Evolutionary conservation across 306 rosid genomes (phyloP), one percentile per base, ranked within the genome.

Genomic region (Cucurbita pepo): DNA sequence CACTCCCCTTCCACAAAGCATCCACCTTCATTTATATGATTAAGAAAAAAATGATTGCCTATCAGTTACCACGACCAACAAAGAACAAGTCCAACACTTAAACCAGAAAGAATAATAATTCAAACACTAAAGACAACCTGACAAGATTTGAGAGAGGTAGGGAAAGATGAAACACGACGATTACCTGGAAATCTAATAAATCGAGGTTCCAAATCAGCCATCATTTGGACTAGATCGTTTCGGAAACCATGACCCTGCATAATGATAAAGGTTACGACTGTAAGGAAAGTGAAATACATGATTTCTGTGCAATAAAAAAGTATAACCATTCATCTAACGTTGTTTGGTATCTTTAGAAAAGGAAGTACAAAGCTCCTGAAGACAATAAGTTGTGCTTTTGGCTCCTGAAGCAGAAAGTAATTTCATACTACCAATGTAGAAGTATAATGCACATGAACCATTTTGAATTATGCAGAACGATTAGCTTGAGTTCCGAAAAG

Each of bases 1-100:
- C 90, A 85, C 19, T 86, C 94, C 75, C 99, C 99, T 85, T 94
- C 97, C 65, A 94, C 97, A 66, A 89, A 94, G 83, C 97, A 94
- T 69, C 99, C 99, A 76, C 97, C 97, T 88, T 72, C 56, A 58
- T 66, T 60, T 70, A 80, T 45, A 47, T 5, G 21, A 56, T 55
- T 18, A 52, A 56, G 55, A 40, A 6, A 51, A 70, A 47, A 19
- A 25, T 1, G 34, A 54, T 16, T 53, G 6, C 37, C n/a, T 10
- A 34, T 34, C 48, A 36, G 10, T 65, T 44, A 19, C 36, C 18
- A 18, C 0, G 5, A 65, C 5, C 18, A 50, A 66, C 7, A 65
- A 45, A 64, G n/a, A n/a, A n/a, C n/a, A n/a, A n/a, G n/a, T n/a
- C n/a, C n/a, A n/a, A n/a, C n/a, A n/a, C n/a, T n/a, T n/a, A n/a